These are phyloP conservation scores for Aspergillus indologenus DNA, from an alignment of 495 filamentous ascomycete species.

Conservation along the genomic window DNA sequence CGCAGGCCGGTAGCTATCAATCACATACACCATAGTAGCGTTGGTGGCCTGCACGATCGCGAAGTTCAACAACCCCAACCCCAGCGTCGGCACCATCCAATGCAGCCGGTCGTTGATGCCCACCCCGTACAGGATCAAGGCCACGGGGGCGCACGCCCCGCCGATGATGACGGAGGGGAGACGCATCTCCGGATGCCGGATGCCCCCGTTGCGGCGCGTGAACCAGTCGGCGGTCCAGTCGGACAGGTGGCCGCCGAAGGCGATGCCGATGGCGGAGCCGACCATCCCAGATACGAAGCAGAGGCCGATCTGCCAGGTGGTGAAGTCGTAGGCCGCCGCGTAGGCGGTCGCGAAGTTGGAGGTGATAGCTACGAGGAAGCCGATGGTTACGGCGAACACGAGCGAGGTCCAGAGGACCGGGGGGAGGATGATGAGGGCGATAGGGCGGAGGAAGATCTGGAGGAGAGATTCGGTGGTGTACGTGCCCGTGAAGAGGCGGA, in stretches of 20 bases:
- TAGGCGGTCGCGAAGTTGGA: constrained; percentile 52
- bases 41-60: constrained; percentile 49
- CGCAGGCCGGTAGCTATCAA: constrained; percentile 54
- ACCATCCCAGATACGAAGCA: constrained; percentile 49
- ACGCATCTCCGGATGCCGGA: constrained; percentile 56
- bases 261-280: constrained; percentile 46
- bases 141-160: constrained; percentile 42
- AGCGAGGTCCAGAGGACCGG: constrained; percentile 50
- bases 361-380: constrained; percentile 51
- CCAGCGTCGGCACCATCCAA: constrained; percentile 55
- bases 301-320: constrained; percentile 48
- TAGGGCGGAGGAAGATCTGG: constrained; percentile 45
- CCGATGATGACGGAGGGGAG: constrained; percentile 45
- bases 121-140: constrained; percentile 50
- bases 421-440: constrained; percentile 46
- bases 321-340: constrained; percentile 13
- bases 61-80: constrained; percentile 50
- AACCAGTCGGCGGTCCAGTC: constrained; percentile 50
- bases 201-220: constrained; percentile 49
- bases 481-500: constrained; percentile 35
- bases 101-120: constrained; percentile 48
- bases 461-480: constrained; percentile 45
- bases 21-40: constrained; percentile 51
- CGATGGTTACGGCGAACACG: constrained; percentile 47
- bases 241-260: constrained; percentile 47